Evolutionary conservation across 805 yeast species (phyloP), one percentile per base, ranked within the genome.

Genomic region (Ogataea angusta): DNA sequence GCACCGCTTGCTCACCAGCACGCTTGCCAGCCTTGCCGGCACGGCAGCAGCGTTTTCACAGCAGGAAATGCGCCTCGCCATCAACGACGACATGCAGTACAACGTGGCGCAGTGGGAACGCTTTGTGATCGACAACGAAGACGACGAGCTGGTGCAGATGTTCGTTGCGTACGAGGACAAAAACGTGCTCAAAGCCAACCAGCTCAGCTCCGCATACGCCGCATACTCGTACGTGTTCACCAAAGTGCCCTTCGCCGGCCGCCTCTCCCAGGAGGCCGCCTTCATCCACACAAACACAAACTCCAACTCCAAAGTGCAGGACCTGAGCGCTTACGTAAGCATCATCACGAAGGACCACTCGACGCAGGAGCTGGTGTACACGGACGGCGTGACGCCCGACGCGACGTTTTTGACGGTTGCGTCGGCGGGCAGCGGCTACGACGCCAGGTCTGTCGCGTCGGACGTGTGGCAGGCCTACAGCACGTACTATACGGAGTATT

Each of bases 221-320:
- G 48, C 46, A 2, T 43, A 45, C 26, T 22, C 36, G 10, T 38
- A 42, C 32, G 33, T 48, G 14, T 48, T 42, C 45, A 48, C 52
- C 18, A 37, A 39, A 13, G 49, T 34, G 13, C 49, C 48, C 2
- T 48, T 42, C 16, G 25, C 46, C 7, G 10, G 18, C 17, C 38
- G 52, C 28, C 29, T 48, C 15, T 40, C 32, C n/a, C 21, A 36
- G 14, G 49, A 43, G 36, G 49, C 48, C 17, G 34, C 33, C 10
- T 45, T 30, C 41, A 27, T 45, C 35, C 46, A 43, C 35, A 43
- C 46, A 5, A 38, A 37, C 30, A 46, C 53, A 6, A 40, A 42
- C 28, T 30, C 48, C 5, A 26, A 35, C 19, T 41, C 42, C 15
- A 16, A 27, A 17, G 33, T 43, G 26, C 29, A 30, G 26, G 36